These are phyloP conservation scores for Rhizopogon sp. DNA, from an alignment of 768 basidiomycete species.

Conservation along the genomic window DNA sequence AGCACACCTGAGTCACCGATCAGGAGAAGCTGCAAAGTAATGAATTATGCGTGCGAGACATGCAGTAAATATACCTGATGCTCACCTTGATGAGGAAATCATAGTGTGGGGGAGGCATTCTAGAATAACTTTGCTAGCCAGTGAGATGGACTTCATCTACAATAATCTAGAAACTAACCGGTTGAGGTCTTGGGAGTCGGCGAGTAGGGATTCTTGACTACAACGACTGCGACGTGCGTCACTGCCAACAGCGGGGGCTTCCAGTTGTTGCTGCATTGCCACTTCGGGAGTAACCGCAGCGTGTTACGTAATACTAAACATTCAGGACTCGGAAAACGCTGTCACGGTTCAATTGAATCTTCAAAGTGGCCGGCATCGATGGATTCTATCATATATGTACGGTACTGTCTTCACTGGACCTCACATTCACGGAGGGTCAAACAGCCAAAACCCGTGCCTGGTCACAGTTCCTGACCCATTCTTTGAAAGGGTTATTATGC, in stretches of 20 bases:
- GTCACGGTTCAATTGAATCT: too few species aligned
- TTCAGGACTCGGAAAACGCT: too few species aligned
- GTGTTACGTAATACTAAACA: background rate
- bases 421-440: too few species aligned
- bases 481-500: too few species aligned
- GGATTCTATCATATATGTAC: too few species aligned
- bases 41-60: slow-evolving; percentile 4
- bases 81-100: slow-evolving; percentile 93
- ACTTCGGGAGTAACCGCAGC: background rate
- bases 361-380: too few species aligned
- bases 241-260: too few species aligned
- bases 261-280: background rate
- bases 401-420: too few species aligned
- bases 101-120: slow-evolving; percentile 90
- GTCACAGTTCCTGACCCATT: too few species aligned
- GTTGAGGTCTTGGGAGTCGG: background rate
- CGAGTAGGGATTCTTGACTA: background rate
- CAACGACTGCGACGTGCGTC: background rate
- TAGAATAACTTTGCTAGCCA: slow-evolving; percentile 1
- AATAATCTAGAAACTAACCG: background rate
- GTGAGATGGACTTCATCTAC: background rate
- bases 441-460: too few species aligned
- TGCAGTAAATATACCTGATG: background rate
- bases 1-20: slow-evolving; percentile 88
- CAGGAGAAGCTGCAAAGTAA: slow-evolving; percentile 65